phyloP scores from a whole-genome alignment of 768 basidiomycete genomes.

The Lactarius sp. region DNA sequence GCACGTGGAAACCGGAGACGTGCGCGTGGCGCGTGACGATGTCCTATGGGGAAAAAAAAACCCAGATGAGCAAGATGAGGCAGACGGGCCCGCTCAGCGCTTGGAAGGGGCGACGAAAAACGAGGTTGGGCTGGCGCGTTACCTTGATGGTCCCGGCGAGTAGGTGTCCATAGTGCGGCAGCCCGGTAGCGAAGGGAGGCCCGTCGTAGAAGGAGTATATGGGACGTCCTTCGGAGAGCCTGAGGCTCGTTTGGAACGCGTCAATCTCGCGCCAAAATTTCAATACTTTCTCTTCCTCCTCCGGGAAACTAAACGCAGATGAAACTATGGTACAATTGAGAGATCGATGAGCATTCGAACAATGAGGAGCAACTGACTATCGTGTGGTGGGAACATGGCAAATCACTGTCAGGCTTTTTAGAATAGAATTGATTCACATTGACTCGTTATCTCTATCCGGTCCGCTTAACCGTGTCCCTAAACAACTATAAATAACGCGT shows the following conservation, averaged over 20 bases:
- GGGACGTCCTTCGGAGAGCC: conserved; percentile 86
- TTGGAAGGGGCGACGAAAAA: background rate
- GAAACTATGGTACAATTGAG: conserved; percentile 48
- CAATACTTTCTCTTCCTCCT: conserved; percentile 87
- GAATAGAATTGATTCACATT: background rate
- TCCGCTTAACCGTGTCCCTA: conserved; percentile 3
- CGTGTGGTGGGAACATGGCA: conserved; percentile 53
- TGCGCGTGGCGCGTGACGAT: conserved; percentile 96
- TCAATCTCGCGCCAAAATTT: conserved; percentile 94
- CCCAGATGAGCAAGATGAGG: conserved; percentile 7
- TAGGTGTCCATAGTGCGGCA: conserved; percentile 94
- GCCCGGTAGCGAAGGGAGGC: conserved; percentile 93
- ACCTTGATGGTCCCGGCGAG: conserved; percentile 93
- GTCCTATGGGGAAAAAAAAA: conserved; percentile 59
- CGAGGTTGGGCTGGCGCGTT: background rate
- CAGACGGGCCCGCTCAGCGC: no score
- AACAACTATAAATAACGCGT: conserved; percentile 17
- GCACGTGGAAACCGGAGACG: conserved; percentile 87
- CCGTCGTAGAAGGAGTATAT: conserved; percentile 96
- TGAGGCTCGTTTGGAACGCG: conserved; percentile 92
- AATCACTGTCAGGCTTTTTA: background rate
- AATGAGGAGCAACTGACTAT: conserved; percentile 46
- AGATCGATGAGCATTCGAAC: conserved; percentile 4
- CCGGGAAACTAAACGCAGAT: conserved; percentile 73
- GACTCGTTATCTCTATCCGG: conserved; percentile 12